A percentile compares a stretch with the other conserved stretches of the same genome.
Conservation (phyloP, 306 rosid genomes). For the Vigna hirtella region DNA sequence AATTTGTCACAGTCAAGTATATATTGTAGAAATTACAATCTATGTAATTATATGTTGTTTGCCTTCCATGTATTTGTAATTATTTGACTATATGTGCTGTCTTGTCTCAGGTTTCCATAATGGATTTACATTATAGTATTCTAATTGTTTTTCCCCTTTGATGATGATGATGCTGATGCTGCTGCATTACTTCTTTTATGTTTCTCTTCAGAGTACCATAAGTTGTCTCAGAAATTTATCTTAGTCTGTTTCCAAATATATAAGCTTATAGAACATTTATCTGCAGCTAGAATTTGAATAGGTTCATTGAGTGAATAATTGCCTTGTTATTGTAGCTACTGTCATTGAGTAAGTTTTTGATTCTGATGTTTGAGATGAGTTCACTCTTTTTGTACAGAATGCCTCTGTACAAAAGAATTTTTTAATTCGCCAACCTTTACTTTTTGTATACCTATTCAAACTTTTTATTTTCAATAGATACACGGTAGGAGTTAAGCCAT, state of each 20-base stretch:
- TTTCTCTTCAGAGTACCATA: neutral
- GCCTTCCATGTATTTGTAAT: slow-evolving; percentile 24
- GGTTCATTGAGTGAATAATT: slow-evolving; percentile 2
- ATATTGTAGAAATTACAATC: slow-evolving; percentile 37
- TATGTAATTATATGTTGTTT: slow-evolving; percentile 39
- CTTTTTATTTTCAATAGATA: too few species aligned
- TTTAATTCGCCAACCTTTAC: too few species aligned
- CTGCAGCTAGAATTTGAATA: slow-evolving; percentile 3
- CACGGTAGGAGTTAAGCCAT: too few species aligned
- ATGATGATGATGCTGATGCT: neutral
- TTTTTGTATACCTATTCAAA: too few species aligned
- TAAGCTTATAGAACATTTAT: slow-evolving; percentile 12
- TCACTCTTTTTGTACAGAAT: slow-evolving; percentile 23
- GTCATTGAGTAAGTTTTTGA: slow-evolving; percentile 6
- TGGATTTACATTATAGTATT: slow-evolving; percentile 35
- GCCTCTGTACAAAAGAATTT: neutral
- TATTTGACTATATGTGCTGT: slow-evolving; percentile 3
- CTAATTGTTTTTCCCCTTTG: neutral
- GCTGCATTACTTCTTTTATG: slow-evolving; percentile 1
- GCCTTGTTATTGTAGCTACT: neutral
- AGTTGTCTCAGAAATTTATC: slow-evolving; percentile 6
- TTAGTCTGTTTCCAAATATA: neutral
- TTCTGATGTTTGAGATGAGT: slow-evolving; percentile 23
- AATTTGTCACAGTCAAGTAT: slow-evolving; percentile 6
- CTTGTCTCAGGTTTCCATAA: slow-evolving; percentile 10